Evolutionary conservation across 2,329 filamentous ascomycete genomes (phyloP).

Genomic region (Aulographum hederae): DNA sequence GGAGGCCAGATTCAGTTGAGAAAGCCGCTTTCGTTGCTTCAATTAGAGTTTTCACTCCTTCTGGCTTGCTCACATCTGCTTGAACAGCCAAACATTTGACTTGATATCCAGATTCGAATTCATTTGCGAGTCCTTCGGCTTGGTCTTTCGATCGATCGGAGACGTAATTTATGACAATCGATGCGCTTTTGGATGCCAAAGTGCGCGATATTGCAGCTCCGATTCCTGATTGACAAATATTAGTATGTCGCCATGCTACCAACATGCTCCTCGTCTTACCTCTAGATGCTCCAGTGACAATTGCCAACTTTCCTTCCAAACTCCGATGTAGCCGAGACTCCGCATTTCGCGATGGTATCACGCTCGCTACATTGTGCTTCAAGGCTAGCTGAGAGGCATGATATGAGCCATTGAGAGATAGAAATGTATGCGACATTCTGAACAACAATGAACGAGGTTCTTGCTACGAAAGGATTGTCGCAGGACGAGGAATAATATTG

Average conservation of each 20-base stretch:
- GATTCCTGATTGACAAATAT: slow-evolving; percentile 18
- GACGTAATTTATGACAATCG: slow-evolving; percentile 54
- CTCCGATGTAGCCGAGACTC: too few species aligned
- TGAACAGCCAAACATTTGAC: slow-evolving; percentile 46
- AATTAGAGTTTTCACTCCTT: slow-evolving; percentile 40
- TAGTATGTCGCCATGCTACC: not conserved
- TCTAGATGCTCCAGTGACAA: slow-evolving; percentile 6
- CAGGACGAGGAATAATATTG: too few species aligned
- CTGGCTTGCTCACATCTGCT: slow-evolving; percentile 46
- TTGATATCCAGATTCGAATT: slow-evolving; percentile 38
- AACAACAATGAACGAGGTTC: too few species aligned
- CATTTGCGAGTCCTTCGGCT: slow-evolving; percentile 33
- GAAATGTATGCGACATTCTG: too few species aligned
- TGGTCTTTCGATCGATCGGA: slow-evolving; percentile 37
- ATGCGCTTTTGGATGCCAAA: slow-evolving; percentile 50
- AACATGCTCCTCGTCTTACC: slow-evolving; percentile 1
- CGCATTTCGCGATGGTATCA: not conserved
- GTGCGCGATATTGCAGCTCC: slow-evolving; percentile 49
- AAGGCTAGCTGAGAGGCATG: too few species aligned
- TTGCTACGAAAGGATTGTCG: too few species aligned
- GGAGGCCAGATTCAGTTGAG: slow-evolving; percentile 32
- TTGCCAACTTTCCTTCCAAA: slow-evolving; percentile 5
- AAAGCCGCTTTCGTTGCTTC: slow-evolving; percentile 40
- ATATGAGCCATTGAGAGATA: too few species aligned
- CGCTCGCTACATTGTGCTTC: not conserved